Percentiles rank a stretch among this genome's conserved stretches.
Conservation (phyloP, 2,329 filamentous ascomycete species). For the Fusarium haematococcum region DNA sequence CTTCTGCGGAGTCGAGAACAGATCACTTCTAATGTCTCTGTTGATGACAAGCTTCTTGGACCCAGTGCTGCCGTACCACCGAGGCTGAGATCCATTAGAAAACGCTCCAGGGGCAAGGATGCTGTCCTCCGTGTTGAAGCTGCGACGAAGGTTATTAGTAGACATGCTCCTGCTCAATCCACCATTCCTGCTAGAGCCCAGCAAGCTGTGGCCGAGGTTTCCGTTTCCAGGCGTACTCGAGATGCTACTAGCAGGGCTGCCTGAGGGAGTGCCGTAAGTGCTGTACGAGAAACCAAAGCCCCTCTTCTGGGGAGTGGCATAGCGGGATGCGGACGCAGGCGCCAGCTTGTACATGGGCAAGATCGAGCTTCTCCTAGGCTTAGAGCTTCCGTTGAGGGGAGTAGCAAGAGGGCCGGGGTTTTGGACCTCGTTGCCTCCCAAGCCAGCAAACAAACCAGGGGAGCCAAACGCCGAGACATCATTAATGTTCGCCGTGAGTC, state of each 20-base stretch:
- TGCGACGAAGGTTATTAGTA: conserved; percentile 85
- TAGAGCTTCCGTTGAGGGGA: conserved; percentile 80
- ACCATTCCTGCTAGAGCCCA: conserved; percentile 74
- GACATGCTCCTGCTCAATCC: conserved; percentile 89
- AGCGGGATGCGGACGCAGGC: conserved; percentile 81
- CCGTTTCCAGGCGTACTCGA: conserved; percentile 76
- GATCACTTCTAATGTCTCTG: conserved; percentile 81
- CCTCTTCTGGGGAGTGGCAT: conserved; percentile 85
- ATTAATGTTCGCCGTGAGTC: conserved; percentile 81
- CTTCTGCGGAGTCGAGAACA: conserved; percentile 72
- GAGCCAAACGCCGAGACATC: conserved; percentile 93
- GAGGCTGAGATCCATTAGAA: conserved; percentile 73
- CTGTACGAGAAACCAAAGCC: conserved; percentile 95
- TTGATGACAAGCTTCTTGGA: conserved; percentile 96
- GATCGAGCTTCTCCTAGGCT: conserved; percentile 82
- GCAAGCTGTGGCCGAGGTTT: conserved; percentile 73
- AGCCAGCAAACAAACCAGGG: conserved; percentile 83
- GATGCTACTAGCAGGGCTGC: conserved; percentile 72
- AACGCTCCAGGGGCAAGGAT: conserved; percentile 89
- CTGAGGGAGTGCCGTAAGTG: conserved; percentile 84
- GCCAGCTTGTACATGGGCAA: conserved; percentile 90
- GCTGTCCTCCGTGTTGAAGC: conserved; percentile 85
- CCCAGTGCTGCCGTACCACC: conserved; percentile 74
- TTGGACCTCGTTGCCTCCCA: conserved; percentile 70
- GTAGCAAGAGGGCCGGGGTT: conserved; percentile 93